Percentiles rank a stretch among this genome's conserved stretches.
phyloP scores from a whole-genome alignment of 495 filamentous ascomycete species.

The Gamarada debralockiae region DNA sequence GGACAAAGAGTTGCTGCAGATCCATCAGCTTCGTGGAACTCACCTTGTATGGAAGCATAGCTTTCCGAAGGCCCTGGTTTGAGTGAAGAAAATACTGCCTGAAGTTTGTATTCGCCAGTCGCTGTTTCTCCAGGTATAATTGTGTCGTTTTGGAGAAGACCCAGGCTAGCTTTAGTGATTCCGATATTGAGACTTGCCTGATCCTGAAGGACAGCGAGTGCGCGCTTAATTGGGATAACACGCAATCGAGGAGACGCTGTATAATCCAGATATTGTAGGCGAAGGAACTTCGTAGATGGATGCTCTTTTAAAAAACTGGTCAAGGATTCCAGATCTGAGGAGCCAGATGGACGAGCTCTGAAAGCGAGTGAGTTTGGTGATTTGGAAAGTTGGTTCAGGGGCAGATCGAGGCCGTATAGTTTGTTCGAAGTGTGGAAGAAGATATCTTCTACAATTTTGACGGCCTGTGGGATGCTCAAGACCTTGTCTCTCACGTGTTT shows the following conservation, averaged over 20 bases:
- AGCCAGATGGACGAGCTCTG: not conserved
- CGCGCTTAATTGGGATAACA: conserved; percentile 64
- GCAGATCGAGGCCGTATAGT: conserved; percentile 49
- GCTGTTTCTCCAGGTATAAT: conserved; percentile 36
- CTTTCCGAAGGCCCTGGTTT: conserved; percentile 47
- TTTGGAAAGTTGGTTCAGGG: conserved; percentile 14
- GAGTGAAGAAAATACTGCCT: conserved; percentile 58
- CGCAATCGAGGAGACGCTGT: conserved; percentile 65
- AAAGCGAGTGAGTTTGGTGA: conserved; percentile 6
- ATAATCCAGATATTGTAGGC: conserved; percentile 79
- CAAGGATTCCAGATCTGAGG: conserved; percentile 11
- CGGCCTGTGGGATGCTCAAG: conserved; percentile 49
- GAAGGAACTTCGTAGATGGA: conserved; percentile 49
- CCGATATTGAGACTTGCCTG: conserved; percentile 31
- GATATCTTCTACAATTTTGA: conserved; percentile 50
- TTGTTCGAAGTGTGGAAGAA: conserved; percentile 66
- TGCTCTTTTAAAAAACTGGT: conserved; percentile 32
- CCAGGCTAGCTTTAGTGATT: conserved; percentile 50
- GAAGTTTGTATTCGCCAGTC: conserved; percentile 56
- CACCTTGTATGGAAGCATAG: conserved; percentile 58
- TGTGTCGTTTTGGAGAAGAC: conserved; percentile 56
- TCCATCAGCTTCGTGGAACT: conserved; percentile 50
- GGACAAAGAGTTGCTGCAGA: conserved; percentile 49
- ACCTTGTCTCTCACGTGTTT: conserved; percentile 56
- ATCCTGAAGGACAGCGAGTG: conserved; percentile 51